Evolutionary conservation across 2,329 filamentous ascomycete species (phyloP).

Genomic region (Neonectria sp.): DNA sequence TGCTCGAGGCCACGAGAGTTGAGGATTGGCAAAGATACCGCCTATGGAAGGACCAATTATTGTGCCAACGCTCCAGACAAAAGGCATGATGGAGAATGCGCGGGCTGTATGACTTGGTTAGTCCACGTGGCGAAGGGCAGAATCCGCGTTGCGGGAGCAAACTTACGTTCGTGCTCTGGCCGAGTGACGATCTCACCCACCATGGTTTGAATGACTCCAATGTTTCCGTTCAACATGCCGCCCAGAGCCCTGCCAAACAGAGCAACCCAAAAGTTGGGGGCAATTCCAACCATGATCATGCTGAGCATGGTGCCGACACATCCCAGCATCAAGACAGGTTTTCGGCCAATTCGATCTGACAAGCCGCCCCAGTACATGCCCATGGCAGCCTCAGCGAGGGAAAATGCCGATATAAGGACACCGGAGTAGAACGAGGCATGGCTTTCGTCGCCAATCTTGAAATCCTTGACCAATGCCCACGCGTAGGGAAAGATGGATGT

Average conservation of each 20-base stretch:
- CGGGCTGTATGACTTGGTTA: conserved; percentile 67
- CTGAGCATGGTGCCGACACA: conserved; percentile 87
- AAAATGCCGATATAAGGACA: conserved; percentile 88
- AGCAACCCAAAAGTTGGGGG: conserved; percentile 87
- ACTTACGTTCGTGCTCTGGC: conserved; percentile 88
- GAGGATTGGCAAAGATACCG: conserved; percentile 86
- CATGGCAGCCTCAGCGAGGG: conserved; percentile 84
- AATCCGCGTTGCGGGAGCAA: neutral
- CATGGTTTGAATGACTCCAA: conserved; percentile 93
- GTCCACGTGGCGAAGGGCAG: neutral
- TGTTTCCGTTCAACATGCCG: conserved; percentile 90
- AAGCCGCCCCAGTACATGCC: conserved; percentile 91
- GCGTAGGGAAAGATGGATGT: conserved; percentile 96
- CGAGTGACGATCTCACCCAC: conserved; percentile 89
- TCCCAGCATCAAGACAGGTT: conserved; percentile 86
- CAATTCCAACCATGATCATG: conserved; percentile 86
- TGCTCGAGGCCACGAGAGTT: conserved; percentile 77
- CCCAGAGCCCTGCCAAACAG: conserved; percentile 82
- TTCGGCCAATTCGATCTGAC: conserved; percentile 86
- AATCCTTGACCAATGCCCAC: conserved; percentile 85
- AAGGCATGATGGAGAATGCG: conserved; percentile 93
- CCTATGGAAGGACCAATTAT: conserved; percentile 92
- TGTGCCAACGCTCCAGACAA: conserved; percentile 92
- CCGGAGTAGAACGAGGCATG: conserved; percentile 92
- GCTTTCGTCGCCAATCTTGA: conserved; percentile 78